These are phyloP conservation scores for Scheffersomyces lignosus DNA, from an alignment of 805 yeast genomes.

Conservation along the genomic window DNA sequence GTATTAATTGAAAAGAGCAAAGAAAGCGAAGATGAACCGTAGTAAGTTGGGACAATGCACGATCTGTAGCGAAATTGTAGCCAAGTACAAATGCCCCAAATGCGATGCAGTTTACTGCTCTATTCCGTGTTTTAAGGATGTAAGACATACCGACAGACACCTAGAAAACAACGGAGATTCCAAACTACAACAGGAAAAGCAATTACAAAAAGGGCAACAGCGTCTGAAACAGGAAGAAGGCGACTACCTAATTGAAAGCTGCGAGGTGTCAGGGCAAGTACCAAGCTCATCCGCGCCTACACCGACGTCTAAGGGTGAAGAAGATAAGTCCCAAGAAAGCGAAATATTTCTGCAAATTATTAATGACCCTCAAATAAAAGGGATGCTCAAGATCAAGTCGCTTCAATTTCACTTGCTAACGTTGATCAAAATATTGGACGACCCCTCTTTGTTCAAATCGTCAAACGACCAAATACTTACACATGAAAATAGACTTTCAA, in stretches of 20 bases:
- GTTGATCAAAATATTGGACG: slow-evolving; percentile 43
- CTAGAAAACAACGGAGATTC: background rate
- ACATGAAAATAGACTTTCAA: slow-evolving; percentile 55
- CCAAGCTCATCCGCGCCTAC: background rate
- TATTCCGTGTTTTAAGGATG: slow-evolving; percentile 57
- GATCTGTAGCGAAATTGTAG: slow-evolving; percentile 33
- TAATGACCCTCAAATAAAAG: slow-evolving; percentile 43
- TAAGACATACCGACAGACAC: slow-evolving; percentile 27
- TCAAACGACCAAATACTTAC: slow-evolving; percentile 44
- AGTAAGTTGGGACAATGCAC: slow-evolving; percentile 26
- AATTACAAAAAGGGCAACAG: background rate
- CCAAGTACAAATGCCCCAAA: slow-evolving; percentile 60
- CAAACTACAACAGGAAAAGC: background rate
- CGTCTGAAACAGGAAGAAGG: background rate
- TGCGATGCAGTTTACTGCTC: slow-evolving; percentile 56
- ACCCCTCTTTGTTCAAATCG: background rate
- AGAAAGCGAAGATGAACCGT: too few species aligned
- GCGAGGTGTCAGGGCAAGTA: too few species aligned
- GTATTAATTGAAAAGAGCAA: too few species aligned
- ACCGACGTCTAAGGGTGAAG: slow-evolving; percentile 11
- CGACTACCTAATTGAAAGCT: too few species aligned
- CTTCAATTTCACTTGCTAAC: slow-evolving; percentile 56
- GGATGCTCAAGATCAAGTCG: slow-evolving; percentile 50
- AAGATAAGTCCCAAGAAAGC: slow-evolving; percentile 5
- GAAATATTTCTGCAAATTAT: slow-evolving; percentile 26